Evolutionary conservation across 164 flowering plant species (phyloP).

Genomic region (Vitis labrusca): DNA sequence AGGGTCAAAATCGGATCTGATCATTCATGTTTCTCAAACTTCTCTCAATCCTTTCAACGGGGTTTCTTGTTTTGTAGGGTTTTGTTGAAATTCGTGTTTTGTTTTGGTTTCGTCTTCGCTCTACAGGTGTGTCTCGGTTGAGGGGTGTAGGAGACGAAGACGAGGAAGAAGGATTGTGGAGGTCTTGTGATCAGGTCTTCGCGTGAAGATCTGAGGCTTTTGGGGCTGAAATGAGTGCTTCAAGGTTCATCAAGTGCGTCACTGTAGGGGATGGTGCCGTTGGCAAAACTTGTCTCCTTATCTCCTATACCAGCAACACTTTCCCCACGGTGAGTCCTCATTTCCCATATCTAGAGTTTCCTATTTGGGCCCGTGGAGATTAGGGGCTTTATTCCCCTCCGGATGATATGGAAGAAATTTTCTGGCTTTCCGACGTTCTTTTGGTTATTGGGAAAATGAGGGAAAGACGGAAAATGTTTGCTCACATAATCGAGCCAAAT

Average conservation of each 20-base stretch:
- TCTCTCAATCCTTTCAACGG: neutral
- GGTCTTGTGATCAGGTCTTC: conserved; percentile 20
- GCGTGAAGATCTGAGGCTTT: conserved; percentile 36
- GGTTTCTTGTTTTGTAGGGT: conserved; percentile 7
- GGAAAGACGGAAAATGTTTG: too few species aligned
- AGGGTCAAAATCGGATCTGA: conserved; percentile 1
- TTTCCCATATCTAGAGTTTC: neutral
- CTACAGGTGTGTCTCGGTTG: neutral
- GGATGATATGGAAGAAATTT: neutral
- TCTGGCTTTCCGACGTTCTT: too few species aligned
- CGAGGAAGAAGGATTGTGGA: neutral
- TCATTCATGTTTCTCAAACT: neutral
- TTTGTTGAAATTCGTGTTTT: neutral
- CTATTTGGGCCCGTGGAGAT: neutral
- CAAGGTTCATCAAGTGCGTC: conserved; percentile 72
- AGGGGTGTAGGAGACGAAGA: neutral
- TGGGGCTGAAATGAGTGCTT: conserved; percentile 47
- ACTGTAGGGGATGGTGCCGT: conserved; percentile 77
- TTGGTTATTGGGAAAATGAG: neutral
- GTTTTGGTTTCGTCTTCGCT: neutral
- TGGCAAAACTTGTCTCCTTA: conserved; percentile 70
- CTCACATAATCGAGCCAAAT: too few species aligned
- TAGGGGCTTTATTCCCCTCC: too few species aligned
- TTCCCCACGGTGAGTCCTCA: conserved; percentile 55
- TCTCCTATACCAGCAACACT: conserved; percentile 74